A percentile compares a stretch with the other conserved stretches of the same genome.
These are phyloP conservation scores for Ampelocalamus luodianensis DNA, from an alignment of 176 grass and related monocot genomes.

Conservation along the genomic window DNA sequence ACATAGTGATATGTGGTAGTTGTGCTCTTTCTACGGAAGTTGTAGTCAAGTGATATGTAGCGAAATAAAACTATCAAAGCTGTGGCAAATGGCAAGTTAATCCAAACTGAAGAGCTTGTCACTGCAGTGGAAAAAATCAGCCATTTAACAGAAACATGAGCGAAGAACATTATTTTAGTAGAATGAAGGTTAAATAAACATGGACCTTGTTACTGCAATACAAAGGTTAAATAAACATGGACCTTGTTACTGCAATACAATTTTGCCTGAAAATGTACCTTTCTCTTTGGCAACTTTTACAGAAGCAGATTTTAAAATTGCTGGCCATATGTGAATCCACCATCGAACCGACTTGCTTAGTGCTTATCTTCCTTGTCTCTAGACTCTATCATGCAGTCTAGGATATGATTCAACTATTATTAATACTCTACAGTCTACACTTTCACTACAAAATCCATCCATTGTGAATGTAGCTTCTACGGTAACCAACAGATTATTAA, in stretches of 20 bases:
- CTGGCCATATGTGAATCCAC: not conserved
- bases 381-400: not conserved
- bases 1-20: conserved; percentile 11
- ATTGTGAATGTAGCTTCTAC: not conserved
- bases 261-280: not conserved
- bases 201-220: not conserved
- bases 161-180: not conserved
- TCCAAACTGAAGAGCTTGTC: conserved; percentile 96
- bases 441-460: not conserved
- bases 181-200: not conserved
- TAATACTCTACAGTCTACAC: not conserved
- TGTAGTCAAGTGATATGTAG: conserved; percentile 83
- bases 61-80: conserved; percentile 71
- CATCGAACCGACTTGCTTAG: not conserved
- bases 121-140: conserved; percentile 60
- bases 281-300: not conserved
- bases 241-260: not conserved
- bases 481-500: not conserved
- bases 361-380: not conserved
- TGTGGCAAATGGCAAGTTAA: conserved; percentile 82
- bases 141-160: conserved; percentile 10
- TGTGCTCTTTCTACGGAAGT: conserved; percentile 73
- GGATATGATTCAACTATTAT: not conserved
- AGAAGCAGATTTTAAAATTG: not conserved
- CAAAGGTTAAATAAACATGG: not conserved